phyloP scores from a whole-genome alignment of 2,329 filamentous ascomycete genomes.

The Polytolypa hystricis region DNA sequence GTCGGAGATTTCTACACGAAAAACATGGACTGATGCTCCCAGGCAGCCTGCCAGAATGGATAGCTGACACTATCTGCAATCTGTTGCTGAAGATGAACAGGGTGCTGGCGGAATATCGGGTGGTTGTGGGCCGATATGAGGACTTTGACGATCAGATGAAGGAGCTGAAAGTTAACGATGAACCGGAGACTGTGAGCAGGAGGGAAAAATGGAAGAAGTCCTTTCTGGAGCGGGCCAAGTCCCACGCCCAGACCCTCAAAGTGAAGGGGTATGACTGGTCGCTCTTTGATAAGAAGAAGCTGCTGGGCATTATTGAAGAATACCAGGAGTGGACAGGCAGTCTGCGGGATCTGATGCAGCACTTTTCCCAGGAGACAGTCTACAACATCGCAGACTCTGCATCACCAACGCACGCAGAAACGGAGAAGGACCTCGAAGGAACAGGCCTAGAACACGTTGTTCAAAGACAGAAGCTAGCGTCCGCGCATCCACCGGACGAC shows the following conservation, averaged over 20 bases:
- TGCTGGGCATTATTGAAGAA: slow-evolving; percentile 15
- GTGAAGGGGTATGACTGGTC: slow-evolving; percentile 21
- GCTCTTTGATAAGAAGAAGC: slow-evolving; percentile 21
- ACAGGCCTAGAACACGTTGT: slow-evolving; percentile 18
- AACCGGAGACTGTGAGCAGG: slow-evolving; percentile 2
- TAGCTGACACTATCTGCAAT: slow-evolving; percentile 13
- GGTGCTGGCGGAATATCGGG: slow-evolving; percentile 16
- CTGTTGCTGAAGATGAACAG: slow-evolving; percentile 17
- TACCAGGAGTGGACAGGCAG: slow-evolving; percentile 19
- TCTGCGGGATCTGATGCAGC: slow-evolving; percentile 20
- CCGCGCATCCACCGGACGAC: slow-evolving; percentile 13
- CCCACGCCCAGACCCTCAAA: slow-evolving; percentile 16
- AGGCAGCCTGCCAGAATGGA: slow-evolving; percentile 13
- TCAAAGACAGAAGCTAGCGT: slow-evolving; percentile 15
- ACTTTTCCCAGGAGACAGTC: slow-evolving; percentile 18
- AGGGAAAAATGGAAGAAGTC: slow-evolving; percentile 14
- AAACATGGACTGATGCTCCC: slow-evolving; percentile 17
- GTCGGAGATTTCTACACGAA: slow-evolving; percentile 14
- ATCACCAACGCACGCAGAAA: background rate
- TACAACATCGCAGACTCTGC: slow-evolving; percentile 8
- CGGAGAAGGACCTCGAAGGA: slow-evolving; percentile 12
- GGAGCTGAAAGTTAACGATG: slow-evolving; percentile 3
- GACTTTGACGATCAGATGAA: slow-evolving; percentile 11
- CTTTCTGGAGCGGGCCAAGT: slow-evolving; percentile 16
- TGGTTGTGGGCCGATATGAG: slow-evolving; percentile 14